phyloP scores from a whole-genome alignment of 176 grass and related monocot genomes.

The Oropetium thomaeum region DNA sequence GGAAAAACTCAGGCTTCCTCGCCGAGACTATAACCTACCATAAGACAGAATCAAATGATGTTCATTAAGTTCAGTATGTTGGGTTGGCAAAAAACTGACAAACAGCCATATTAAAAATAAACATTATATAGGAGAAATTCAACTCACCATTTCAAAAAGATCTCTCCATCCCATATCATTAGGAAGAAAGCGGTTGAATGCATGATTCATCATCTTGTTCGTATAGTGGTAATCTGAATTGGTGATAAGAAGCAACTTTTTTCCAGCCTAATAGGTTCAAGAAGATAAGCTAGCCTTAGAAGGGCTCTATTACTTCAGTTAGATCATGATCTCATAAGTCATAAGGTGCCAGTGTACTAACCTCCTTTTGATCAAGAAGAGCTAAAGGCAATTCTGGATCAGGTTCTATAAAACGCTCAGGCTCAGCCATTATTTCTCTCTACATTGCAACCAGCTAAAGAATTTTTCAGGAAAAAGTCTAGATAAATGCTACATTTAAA shows the following conservation, averaged over 20 bases:
- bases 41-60: slow-evolving; percentile 22
- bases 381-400: slow-evolving; percentile 94
- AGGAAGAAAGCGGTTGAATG: slow-evolving; percentile 96
- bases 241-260: slow-evolving; percentile 86
- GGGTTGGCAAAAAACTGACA: background rate
- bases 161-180: slow-evolving; percentile 97
- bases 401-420: slow-evolving; percentile 96
- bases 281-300: background rate
- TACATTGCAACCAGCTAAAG: slow-evolving; percentile 51
- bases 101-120: background rate
- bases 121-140: slow-evolving; percentile 7
- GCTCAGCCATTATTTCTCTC: slow-evolving; percentile 96
- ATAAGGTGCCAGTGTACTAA: slow-evolving; percentile 31
- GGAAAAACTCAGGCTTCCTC: slow-evolving; percentile 93
- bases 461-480: slow-evolving; percentile 34
- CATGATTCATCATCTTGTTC: slow-evolving; percentile 98
- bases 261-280: slow-evolving; percentile 75
- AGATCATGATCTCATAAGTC: slow-evolving; percentile 11
- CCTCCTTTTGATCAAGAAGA: slow-evolving; percentile 99
- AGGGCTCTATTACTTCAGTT: slow-evolving; percentile 4
- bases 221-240: slow-evolving; percentile 98
- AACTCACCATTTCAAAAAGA: slow-evolving; percentile 92
- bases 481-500: slow-evolving; percentile 19
- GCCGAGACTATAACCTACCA: slow-evolving; percentile 92
- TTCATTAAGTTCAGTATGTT: slow-evolving; percentile 22